Percentiles rank a stretch among this genome's conserved stretches.
These are phyloP conservation scores for Scutellaria barbata DNA, from an alignment of 257 asterid species.

Conservation along the genomic window DNA sequence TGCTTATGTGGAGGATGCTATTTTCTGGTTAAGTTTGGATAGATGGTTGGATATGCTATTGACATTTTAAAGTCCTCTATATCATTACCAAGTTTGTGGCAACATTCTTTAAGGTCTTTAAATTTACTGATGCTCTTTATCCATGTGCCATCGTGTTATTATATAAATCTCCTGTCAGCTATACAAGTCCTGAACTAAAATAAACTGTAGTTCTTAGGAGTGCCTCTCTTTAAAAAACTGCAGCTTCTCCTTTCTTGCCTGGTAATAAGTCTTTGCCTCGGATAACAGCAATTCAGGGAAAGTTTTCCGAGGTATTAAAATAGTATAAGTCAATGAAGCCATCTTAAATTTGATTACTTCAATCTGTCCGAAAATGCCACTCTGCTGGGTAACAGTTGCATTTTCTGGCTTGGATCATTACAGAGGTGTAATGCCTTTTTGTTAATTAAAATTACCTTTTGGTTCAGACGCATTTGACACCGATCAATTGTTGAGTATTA, in stretches of 20 bases:
- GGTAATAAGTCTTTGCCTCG: slow-evolving; percentile 26
- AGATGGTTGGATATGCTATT: slow-evolving; percentile 4
- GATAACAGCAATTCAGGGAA: slow-evolving; percentile 28
- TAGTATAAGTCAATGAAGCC: slow-evolving; percentile 24
- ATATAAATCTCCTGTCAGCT: slow-evolving; percentile 21
- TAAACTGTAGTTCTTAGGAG: slow-evolving; percentile 20
- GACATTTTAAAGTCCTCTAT: slow-evolving; percentile 16
- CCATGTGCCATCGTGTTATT: slow-evolving; percentile 8
- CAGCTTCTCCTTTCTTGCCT: slow-evolving; percentile 35
- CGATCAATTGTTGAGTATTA: slow-evolving; percentile 61
- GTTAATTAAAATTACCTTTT: slow-evolving; percentile 25
- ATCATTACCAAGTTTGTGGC: background rate
- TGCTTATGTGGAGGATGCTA: slow-evolving; percentile 18
- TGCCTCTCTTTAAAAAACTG: slow-evolving; percentile 16
- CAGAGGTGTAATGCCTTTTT: slow-evolving; percentile 11
- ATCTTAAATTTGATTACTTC: slow-evolving; percentile 25
- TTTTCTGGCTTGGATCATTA: slow-evolving; percentile 32
- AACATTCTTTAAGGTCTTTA: background rate
- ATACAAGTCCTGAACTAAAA: slow-evolving; percentile 19
- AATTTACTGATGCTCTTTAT: slow-evolving; percentile 11
- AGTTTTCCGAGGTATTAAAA: slow-evolving; percentile 4
- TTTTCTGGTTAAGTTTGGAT: slow-evolving; percentile 1
- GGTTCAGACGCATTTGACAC: slow-evolving; percentile 87
- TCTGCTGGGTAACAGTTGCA: slow-evolving; percentile 23
- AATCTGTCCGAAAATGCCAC: slow-evolving; percentile 20